Evolutionary conservation across 805 yeast genomes (phyloP), one percentile per base, ranked within the genome.

Genomic region (Cyberlindnera mrakii): DNA sequence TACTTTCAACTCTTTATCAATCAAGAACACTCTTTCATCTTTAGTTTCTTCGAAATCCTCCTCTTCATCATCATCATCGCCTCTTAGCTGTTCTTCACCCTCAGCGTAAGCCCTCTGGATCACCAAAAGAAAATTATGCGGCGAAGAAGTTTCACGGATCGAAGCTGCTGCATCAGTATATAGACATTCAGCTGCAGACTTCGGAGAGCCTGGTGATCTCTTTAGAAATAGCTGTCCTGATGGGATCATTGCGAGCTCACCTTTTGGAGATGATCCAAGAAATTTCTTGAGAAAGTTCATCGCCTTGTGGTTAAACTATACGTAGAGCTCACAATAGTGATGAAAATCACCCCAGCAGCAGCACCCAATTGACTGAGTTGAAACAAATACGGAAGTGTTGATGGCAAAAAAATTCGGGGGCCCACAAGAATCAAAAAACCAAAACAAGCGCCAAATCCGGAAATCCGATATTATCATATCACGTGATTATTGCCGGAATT

Each of bases 111-210:
- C 82, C 45, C 82, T 77, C 43, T 78, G 78, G 20, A 89, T 77
- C 15, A 82, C 81, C 35, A 91, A 64, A 50, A 85, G 88, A 59
- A 82, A 85, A 52, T 75, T 73, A 55, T 66, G 83, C 13, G 82
- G 81, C 6, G 78, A 72, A 4, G 85, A 70, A 1, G 90, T 79
- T 46, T 77, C 78, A 33, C 87, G 71, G 39, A 91, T 79, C 3
- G 81, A 67, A 13, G 91, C 79, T 32, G 79, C 78, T 2, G 95
- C 90, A 52, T 87, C 95, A 46, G 78, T 82, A 62, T 80, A 90
- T 17, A 88, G 69, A 54, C 90, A 83, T 62, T 93, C 97, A 30
- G 80, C 69, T 20, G 80, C 89, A 8, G 96, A 90, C 59, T 88
- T 87, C 11, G 96, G 96, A 3, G 96, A 85, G 18, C 71, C 73